Evolutionary conservation across 2,329 filamentous ascomycete genomes (phyloP).

Genomic region (Thelonectria rubi): DNA sequence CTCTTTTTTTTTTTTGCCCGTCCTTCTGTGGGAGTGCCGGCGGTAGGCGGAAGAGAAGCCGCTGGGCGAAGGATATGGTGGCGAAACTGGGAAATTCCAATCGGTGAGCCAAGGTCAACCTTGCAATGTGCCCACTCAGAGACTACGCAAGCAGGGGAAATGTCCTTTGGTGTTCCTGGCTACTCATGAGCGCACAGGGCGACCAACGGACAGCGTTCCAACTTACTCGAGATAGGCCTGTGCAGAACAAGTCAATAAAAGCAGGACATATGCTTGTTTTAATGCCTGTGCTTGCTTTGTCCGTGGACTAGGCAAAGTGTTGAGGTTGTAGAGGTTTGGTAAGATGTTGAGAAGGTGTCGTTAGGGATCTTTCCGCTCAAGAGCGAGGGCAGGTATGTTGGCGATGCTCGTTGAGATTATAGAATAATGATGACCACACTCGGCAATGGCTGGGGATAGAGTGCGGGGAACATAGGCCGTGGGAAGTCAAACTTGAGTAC

Average conservation of each 20-base stretch:
- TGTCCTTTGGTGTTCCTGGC: too few species aligned
- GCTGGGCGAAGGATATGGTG: constrained; percentile 27
- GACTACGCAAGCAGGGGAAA: background rate
- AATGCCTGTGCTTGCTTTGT: background rate
- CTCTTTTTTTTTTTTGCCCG: background rate
- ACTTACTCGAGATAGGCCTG: background rate
- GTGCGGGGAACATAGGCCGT: background rate
- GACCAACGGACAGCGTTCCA: background rate
- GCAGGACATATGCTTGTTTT: constrained; percentile 20
- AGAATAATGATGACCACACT: background rate
- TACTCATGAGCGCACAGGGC: background rate
- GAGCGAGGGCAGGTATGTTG: background rate
- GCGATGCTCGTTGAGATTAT: background rate
- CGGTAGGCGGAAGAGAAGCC: constrained; percentile 17
- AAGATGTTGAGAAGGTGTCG: background rate
- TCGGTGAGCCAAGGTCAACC: constrained; percentile 35
- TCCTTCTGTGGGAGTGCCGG: constrained; percentile 6
- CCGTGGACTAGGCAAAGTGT: background rate
- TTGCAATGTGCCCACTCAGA: constrained; percentile 27
- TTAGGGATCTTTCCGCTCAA: background rate
- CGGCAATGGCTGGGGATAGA: background rate
- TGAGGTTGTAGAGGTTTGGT: background rate
- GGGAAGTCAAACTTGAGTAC: background rate
- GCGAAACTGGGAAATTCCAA: constrained; percentile 35
- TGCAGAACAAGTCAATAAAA: constrained; percentile 1